These are phyloP conservation scores for Suhomyces bribrorum DNA, from an alignment of 1,139 yeast genomes.

Conservation along the genomic window DNA sequence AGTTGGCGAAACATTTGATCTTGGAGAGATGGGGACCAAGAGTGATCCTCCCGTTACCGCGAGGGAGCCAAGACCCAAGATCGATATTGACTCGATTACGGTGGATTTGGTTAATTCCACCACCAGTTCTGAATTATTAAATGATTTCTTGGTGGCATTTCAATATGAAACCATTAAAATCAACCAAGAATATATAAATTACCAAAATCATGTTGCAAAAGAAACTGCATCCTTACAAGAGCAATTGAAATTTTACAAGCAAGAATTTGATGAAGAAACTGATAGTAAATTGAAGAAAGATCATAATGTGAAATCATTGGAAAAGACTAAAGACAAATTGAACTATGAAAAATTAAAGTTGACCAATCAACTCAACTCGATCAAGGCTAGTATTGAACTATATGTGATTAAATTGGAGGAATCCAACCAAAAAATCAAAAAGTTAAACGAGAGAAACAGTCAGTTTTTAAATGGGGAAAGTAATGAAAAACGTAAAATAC, in stretches of 20 bases:
- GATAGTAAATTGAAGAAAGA: conserved; percentile 35
- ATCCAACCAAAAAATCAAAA: conserved; percentile 25
- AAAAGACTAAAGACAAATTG: conserved; percentile 32
- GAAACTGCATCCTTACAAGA: conserved; percentile 29
- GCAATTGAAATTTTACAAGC: conserved; percentile 23
- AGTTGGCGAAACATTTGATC: conserved; percentile 5
- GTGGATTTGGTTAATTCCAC: conserved; percentile 13
- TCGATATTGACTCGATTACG: conserved; percentile 12
- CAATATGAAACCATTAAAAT: conserved; percentile 33
- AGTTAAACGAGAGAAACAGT: conserved; percentile 27
- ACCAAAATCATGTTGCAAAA: conserved; percentile 20
- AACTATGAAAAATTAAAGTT: conserved; percentile 37
- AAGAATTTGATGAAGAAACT: conserved; percentile 35
- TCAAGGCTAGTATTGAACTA: conserved; percentile 23
- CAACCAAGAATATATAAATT: conserved; percentile 27
- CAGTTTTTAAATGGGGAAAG: conserved; percentile 23
- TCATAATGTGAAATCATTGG: conserved; percentile 35
- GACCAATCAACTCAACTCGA: conserved; percentile 26
- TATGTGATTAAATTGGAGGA: conserved; percentile 25
- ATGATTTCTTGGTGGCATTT: conserved; percentile 25
- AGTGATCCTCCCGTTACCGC: not conserved
- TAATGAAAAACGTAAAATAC: conserved; percentile 24
- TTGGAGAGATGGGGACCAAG: conserved; percentile 3
- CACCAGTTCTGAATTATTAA: conserved; percentile 19
- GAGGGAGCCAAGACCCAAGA: not conserved